Conservation (phyloP, 768 basidiomycete species). For the Fistulinella prunicolor region DNA sequence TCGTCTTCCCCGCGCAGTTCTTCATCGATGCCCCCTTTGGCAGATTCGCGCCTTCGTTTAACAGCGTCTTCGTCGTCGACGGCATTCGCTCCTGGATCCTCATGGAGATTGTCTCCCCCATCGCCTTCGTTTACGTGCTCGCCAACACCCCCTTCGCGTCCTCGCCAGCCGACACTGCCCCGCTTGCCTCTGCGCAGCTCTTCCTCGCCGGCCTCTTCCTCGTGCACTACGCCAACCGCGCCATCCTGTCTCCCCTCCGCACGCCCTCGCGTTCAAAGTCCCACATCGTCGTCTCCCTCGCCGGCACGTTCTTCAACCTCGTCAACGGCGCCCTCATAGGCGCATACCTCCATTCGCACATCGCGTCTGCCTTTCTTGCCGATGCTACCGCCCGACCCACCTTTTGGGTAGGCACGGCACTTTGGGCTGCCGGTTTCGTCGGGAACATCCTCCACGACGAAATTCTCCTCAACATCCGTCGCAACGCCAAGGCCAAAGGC, state of each 20-base stretch:
- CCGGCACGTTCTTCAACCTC: slow-evolving; percentile 62
- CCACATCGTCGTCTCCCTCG: slow-evolving; percentile 61
- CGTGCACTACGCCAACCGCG: slow-evolving; percentile 80
- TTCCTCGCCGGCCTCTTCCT: slow-evolving; percentile 61
- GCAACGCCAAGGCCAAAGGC: slow-evolving; percentile 48
- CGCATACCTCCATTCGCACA: slow-evolving; percentile 61
- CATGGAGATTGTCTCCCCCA: slow-evolving; percentile 71
- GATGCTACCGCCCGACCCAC: slow-evolving; percentile 31
- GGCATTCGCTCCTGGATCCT: slow-evolving; percentile 68
- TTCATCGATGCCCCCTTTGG: slow-evolving; percentile 78
- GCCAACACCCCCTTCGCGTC: slow-evolving; percentile 47
- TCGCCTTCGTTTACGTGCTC: slow-evolving; percentile 50
- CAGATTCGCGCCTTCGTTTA: slow-evolving; percentile 52
- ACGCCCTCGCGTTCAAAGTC: slow-evolving; percentile 76
- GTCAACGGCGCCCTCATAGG: slow-evolving; percentile 72
- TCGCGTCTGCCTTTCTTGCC: slow-evolving; percentile 43
- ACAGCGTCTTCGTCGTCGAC: slow-evolving; percentile 53
- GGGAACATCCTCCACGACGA: slow-evolving; percentile 92
- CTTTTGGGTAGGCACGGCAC: slow-evolving; percentile 60
- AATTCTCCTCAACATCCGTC: slow-evolving; percentile 77
- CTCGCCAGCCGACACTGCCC: slow-evolving; percentile 24
- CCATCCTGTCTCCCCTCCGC: slow-evolving; percentile 73
- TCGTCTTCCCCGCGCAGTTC: slow-evolving; percentile 40
- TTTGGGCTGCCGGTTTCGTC: slow-evolving; percentile 70
- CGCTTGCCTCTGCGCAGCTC: slow-evolving; percentile 40